phyloP scores from a whole-genome alignment of 371 early-diverging fungal genomes.

The Rhizopus sp. region DNA sequence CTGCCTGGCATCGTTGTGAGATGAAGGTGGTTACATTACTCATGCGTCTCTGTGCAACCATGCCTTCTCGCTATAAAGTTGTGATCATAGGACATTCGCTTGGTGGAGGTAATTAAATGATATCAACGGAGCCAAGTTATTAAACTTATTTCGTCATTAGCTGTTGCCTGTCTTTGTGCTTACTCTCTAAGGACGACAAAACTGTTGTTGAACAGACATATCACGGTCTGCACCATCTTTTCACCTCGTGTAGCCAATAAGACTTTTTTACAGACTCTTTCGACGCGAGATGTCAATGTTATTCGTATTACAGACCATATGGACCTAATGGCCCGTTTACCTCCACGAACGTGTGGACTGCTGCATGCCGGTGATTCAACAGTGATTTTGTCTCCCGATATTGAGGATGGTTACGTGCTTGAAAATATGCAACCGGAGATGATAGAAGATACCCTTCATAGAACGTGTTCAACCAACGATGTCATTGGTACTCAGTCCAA shows the following conservation, averaged over 20 bases:
- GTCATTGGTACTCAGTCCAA: not conserved
- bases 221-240: conserved; percentile 32
- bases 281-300: conserved; percentile 24
- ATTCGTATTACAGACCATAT: conserved; percentile 34
- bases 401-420: conserved; percentile 12
- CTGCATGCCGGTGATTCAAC: conserved; percentile 35
- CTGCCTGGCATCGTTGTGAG: conserved; percentile 42
- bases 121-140: not conserved
- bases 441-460: conserved; percentile 20
- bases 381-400: conserved; percentile 14
- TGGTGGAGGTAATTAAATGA: conserved; percentile 36
- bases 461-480: conserved; percentile 15
- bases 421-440: conserved; percentile 2
- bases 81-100: conserved; percentile 38
- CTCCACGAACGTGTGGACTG: conserved; percentile 40
- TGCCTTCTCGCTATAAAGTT: conserved; percentile 38
- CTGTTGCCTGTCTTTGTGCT: conserved; percentile 43
- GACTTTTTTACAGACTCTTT: conserved; percentile 26
- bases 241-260: conserved; percentile 38
- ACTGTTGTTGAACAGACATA: conserved; percentile 28
- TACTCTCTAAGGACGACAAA: conserved; percentile 37
- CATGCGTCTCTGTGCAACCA: conserved; percentile 34
- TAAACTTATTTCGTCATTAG: conserved; percentile 14
- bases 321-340: conserved; percentile 35
- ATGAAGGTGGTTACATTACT: conserved; percentile 40